A percentile compares a stretch with the other conserved stretches of the same genome.
These are phyloP conservation scores for Aureobasidium sp. DNA, from an alignment of 2,329 filamentous ascomycete species.

Conservation along the genomic window DNA sequence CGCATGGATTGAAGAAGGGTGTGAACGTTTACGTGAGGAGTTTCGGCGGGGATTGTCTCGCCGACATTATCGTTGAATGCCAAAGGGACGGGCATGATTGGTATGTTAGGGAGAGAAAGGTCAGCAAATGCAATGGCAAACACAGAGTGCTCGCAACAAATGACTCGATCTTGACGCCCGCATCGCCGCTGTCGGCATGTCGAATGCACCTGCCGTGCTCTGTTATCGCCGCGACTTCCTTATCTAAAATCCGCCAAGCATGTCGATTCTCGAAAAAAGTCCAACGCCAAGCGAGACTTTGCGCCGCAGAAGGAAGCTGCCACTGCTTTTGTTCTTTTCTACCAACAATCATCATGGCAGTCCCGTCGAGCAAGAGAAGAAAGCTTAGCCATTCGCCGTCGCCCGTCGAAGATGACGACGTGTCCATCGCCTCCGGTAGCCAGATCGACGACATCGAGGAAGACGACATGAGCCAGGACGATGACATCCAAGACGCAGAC, in stretches of 20 bases:
- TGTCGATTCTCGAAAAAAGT: background rate
- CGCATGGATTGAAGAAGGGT: background rate
- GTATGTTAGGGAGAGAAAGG: conserved; percentile 17
- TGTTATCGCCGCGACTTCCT: background rate
- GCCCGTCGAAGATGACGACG: conserved; percentile 23
- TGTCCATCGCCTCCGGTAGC: conserved; percentile 28
- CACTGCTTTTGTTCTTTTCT: background rate
- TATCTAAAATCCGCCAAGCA: background rate
- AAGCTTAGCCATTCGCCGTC: conserved; percentile 30
- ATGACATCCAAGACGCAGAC: conserved; percentile 18
- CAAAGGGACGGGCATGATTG: conserved; percentile 18
- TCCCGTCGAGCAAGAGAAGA: conserved; percentile 27
- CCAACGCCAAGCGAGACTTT: background rate
- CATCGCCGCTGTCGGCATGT: conserved; percentile 3
- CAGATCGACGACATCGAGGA: conserved; percentile 13
- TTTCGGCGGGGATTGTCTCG: conserved; percentile 69
- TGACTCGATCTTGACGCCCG: background rate
- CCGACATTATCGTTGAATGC: conserved; percentile 41
- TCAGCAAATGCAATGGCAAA: conserved; percentile 3
- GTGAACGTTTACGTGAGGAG: conserved; percentile 58
- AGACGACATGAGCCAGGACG: conserved; percentile 16
- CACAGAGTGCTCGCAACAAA: background rate
- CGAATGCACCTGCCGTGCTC: background rate
- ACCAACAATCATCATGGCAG: conserved; percentile 21
- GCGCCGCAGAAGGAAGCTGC: background rate